Evolutionary conservation across 2,329 filamentous ascomycete species (phyloP).

Genomic region (Hirsutella minnesotensis): DNA sequence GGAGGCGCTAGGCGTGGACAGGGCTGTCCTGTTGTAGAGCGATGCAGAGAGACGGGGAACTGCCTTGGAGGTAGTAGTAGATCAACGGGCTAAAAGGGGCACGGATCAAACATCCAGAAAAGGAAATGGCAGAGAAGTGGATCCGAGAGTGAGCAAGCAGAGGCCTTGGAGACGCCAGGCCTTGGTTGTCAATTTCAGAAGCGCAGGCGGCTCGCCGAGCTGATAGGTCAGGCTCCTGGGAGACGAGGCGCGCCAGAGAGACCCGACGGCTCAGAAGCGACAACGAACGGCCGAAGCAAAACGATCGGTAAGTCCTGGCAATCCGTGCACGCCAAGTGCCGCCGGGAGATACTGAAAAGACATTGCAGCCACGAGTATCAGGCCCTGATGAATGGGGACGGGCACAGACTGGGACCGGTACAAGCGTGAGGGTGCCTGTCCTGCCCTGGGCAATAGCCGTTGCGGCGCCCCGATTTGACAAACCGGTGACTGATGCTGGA

Average conservation of each 20-base stretch:
- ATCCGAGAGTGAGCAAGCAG: constrained; percentile 9
- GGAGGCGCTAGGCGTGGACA: constrained; percentile 11
- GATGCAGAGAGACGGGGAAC: constrained; percentile 8
- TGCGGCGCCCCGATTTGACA: constrained; percentile 8
- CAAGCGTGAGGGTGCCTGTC: too few species aligned
- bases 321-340: neutral
- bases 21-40: constrained; percentile 1
- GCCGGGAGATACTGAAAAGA: neutral
- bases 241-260: constrained; percentile 1
- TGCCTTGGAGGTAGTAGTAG: constrained; percentile 1
- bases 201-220: neutral
- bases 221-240: neutral
- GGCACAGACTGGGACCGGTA: neutral
- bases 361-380: neutral
- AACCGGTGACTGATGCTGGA: constrained; percentile 2
- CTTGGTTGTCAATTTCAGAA: neutral
- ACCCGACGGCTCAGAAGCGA: constrained; percentile 1
- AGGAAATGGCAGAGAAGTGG: constrained; percentile 25
- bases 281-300: neutral
- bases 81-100: constrained; percentile 18
- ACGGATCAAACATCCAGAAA: constrained; percentile 25
- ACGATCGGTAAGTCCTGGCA: neutral
- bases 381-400: neutral
- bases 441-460: constrained; percentile 1
- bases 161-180: constrained; percentile 1